phyloP scores from a whole-genome alignment of 2,329 filamentous ascomycete species.

The Aspergillus felis region DNA sequence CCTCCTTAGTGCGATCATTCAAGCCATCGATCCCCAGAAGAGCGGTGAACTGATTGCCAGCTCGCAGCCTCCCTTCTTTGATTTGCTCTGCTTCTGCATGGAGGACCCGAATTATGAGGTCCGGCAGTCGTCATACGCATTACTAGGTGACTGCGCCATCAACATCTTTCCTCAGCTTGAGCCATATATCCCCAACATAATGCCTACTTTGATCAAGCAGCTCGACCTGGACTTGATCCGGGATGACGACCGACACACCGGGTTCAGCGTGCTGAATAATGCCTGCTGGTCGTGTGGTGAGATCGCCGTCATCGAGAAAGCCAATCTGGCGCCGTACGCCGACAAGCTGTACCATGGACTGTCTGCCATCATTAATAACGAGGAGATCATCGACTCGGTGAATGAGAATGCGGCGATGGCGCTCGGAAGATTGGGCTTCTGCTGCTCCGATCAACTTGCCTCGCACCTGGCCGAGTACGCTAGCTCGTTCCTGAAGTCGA shows the following conservation, averaged over 20 bases:
- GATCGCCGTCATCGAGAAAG: constrained; percentile 74
- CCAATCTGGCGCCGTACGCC: constrained; percentile 70
- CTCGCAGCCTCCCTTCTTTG: constrained; percentile 81
- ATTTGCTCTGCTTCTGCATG: constrained; percentile 87
- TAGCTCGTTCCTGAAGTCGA: constrained; percentile 72
- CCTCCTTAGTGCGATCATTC: constrained; percentile 86
- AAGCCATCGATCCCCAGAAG: constrained; percentile 72
- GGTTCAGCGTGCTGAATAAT: constrained; percentile 94
- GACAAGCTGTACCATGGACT: constrained; percentile 73
- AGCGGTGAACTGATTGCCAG: constrained; percentile 71
- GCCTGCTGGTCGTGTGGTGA: constrained; percentile 96
- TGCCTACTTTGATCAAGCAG: constrained; percentile 78
- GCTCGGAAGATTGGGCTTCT: constrained; percentile 78
- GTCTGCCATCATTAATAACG: constrained; percentile 77
- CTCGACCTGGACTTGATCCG: constrained; percentile 74
- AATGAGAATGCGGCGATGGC: constrained; percentile 94
- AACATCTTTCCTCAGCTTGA: constrained; percentile 82
- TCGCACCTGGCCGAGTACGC: constrained; percentile 77
- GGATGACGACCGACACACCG: constrained; percentile 76
- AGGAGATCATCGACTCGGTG: constrained; percentile 78
- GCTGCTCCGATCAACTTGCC: constrained; percentile 71
- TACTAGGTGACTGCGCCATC: constrained; percentile 91
- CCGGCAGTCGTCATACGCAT: constrained; percentile 89
- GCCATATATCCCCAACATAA: constrained; percentile 65
- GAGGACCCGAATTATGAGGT: constrained; percentile 88